phyloP scores from a whole-genome alignment of 768 basidiomycete genomes.

The Jaapia argillacea region DNA sequence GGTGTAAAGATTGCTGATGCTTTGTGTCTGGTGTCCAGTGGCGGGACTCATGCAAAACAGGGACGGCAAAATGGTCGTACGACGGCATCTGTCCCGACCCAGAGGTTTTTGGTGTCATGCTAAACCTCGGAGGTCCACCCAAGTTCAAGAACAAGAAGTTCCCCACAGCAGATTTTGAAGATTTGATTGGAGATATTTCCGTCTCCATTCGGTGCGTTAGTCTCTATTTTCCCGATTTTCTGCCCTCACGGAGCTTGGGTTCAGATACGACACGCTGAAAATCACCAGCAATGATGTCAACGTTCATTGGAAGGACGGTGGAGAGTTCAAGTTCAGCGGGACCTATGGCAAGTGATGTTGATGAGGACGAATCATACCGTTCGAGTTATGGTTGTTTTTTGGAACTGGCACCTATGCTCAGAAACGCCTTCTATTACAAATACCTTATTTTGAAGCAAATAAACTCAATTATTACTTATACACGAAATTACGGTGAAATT shows the following conservation, averaged over 20 bases:
- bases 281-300: constrained; percentile 33
- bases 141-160: constrained; percentile 43
- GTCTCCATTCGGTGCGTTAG: constrained; percentile 26
- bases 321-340: constrained; percentile 51
- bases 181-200: constrained; percentile 22
- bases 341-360: constrained; percentile 28
- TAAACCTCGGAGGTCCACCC: constrained; percentile 32
- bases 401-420: too few relatives aligned
- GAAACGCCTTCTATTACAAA: too few relatives aligned
- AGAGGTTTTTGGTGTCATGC: constrained; percentile 33
- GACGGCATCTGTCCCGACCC: constrained; percentile 41
- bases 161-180: constrained; percentile 21
- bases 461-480: too few relatives aligned
- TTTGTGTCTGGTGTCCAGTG: constrained; percentile 24
- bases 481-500: too few relatives aligned
- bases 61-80: constrained; percentile 37
- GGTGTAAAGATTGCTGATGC: not conserved
- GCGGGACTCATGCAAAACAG: constrained; percentile 38
- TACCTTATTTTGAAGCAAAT: too few relatives aligned
- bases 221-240: not conserved
- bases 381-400: too few relatives aligned
- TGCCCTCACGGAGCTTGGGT: not conserved
- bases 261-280: constrained; percentile 28
- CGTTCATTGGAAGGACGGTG: constrained; percentile 33
- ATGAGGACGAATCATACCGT: too few relatives aligned